Conservation (phyloP, 495 filamentous ascomycete species). For the Annulohypoxylon maeteangense region DNA sequence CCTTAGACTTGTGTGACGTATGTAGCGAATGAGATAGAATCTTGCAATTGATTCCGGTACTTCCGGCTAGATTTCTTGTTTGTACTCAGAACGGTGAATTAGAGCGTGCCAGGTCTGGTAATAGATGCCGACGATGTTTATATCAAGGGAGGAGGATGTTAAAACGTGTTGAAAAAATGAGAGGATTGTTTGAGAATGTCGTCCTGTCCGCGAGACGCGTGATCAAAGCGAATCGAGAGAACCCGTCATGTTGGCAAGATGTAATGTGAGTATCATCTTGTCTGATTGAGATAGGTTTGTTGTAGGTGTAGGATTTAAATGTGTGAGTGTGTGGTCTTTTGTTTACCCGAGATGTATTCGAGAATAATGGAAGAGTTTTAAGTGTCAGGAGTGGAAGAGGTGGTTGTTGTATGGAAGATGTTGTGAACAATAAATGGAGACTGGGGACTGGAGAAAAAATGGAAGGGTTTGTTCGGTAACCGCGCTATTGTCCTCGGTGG, state of each 20-base stretch:
- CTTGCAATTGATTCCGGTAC: neutral
- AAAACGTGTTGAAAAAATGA: neutral
- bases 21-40: neutral
- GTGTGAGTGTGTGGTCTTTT: neutral
- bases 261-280: constrained; percentile 28
- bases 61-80: neutral
- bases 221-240: constrained; percentile 40
- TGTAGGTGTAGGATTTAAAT: neutral
- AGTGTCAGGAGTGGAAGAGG: neutral
- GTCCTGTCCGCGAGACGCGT: constrained; percentile 27
- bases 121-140: neutral
- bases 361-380: neutral
- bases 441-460: constrained; percentile 9
- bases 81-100: neutral
- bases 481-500: constrained; percentile 26
- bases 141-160: neutral
- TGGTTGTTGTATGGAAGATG: neutral
- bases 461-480: constrained; percentile 11
- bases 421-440: neutral
- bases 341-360: neutral
- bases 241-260: constrained; percentile 34
- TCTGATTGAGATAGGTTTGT: neutral
- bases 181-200: neutral
- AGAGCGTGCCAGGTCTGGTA: neutral
- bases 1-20: constrained; percentile 14